Evolutionary conservation across 1,284 basidiomycete species (phyloP), one percentile per base, ranked within the genome.

Genomic region (Ustilago hordei): DNA sequence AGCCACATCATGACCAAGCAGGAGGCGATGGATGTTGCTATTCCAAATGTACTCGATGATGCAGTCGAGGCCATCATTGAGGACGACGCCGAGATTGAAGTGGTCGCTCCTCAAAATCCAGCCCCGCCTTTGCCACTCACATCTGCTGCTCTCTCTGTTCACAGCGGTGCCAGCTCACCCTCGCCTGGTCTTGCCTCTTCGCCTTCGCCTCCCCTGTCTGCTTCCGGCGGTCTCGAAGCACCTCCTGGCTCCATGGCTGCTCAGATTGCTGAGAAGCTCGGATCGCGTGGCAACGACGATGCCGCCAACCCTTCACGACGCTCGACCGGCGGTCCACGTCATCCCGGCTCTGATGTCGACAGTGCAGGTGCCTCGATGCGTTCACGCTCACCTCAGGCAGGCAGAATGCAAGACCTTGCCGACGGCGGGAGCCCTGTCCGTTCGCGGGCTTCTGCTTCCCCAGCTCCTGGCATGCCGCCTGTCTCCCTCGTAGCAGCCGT

Each of bases 1-100:
- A 64, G 60, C 34, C 84, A 82, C 62, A 63, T 79, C 45, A 69
- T 80, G 61, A 81, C 74, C 63, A 79, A 81, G 56, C 70, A 79
- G 43, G 82, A 84, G 55, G 84, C 83, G 31, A 78, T 84, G 57
- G 84, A 85, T 41, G 76, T 82, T 3, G 82, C 83, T 39, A 83
- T 84, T 31, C 83, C 84, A 5, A 71, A 70, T 28, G 84, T 84
- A 13, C 74, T 85, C 8, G 82, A 84, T 59, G 83, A 84, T 52
- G 84, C 84, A 9, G 83, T 82, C 23, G 82, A 83, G 53, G 84
- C 84, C 28, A 80, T 85, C 48, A 76, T 79, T 28, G 79, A 80
- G 47, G 81, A 83, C 23, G 72, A 69, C 52, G 71, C 62, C 36
- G 72, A 82, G 62, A 71, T 85, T 55, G 84, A 85, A 56, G 79